phyloP scores from a whole-genome alignment of 2,329 filamentous ascomycete genomes.

The Fusarium odoratissimum region DNA sequence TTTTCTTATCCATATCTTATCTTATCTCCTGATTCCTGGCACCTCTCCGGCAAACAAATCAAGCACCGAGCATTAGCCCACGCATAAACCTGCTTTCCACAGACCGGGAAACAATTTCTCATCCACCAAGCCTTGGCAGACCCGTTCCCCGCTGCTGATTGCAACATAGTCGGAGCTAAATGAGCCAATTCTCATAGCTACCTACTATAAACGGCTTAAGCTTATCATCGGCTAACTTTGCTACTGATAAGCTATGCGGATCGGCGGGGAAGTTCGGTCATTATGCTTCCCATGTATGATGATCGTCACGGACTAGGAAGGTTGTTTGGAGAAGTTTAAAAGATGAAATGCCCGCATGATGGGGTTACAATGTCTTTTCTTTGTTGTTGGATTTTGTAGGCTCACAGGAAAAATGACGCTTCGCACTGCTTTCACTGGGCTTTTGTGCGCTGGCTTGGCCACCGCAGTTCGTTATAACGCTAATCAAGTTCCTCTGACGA shows the following conservation, averaged over 20 bases:
- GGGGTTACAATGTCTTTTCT: accelerated
- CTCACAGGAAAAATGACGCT: conserved; percentile 10
- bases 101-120: conserved; percentile 1
- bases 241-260: conserved; percentile 21
- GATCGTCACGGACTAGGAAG: neutral
- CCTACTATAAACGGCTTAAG: conserved; percentile 34
- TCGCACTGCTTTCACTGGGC: conserved; percentile 4
- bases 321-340: conserved; percentile 12
- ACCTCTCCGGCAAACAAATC: neutral
- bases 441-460: conserved; percentile 35
- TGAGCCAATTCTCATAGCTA: conserved; percentile 2
- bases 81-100: neutral
- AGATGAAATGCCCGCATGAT: neutral
- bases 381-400: neutral
- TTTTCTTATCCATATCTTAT: neutral
- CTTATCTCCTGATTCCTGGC: neutral
- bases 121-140: conserved; percentile 26
- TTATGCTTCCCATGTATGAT: neutral
- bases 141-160: conserved; percentile 19
- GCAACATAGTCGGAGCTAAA: conserved; percentile 3
- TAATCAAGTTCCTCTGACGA: conserved; percentile 42
- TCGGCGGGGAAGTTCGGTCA: conserved; percentile 13
- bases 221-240: conserved; percentile 22
- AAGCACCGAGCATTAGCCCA: neutral
- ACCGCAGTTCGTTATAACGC: conserved; percentile 41